These are phyloP conservation scores for Ceratocystis huliohia DNA, from an alignment of 2,329 filamentous ascomycete genomes.

Conservation along the genomic window DNA sequence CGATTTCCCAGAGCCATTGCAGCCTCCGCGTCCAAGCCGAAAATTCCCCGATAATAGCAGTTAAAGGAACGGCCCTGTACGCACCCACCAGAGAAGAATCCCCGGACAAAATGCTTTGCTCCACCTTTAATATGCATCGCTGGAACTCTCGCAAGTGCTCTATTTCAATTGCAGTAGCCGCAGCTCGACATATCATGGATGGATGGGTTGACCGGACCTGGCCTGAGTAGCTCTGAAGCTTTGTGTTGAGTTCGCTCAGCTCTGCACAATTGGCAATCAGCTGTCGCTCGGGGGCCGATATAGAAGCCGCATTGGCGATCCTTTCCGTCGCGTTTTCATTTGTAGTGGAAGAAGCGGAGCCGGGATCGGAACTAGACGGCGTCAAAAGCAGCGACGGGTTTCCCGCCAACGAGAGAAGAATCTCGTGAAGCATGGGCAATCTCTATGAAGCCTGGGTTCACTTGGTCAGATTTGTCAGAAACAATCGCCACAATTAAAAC, in stretches of 20 bases:
- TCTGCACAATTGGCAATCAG: constrained; percentile 65
- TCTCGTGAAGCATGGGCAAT: constrained; percentile 84
- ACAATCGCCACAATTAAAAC: background rate
- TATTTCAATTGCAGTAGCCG: constrained; percentile 63
- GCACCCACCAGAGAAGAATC: constrained; percentile 75
- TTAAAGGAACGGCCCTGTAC: constrained; percentile 85
- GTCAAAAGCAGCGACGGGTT: constrained; percentile 75
- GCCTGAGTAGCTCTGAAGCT: constrained; percentile 59
- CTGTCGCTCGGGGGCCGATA: constrained; percentile 70
- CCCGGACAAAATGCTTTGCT: constrained; percentile 59
- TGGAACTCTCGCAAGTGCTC: constrained; percentile 71
- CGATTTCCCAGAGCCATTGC: constrained; percentile 72
- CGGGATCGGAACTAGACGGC: constrained; percentile 27
- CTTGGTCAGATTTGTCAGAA: background rate
- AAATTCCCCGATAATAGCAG: constrained; percentile 71
- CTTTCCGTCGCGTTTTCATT: constrained; percentile 29
- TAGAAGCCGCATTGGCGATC: constrained; percentile 33
- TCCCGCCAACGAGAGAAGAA: constrained; percentile 89
- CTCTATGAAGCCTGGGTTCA: background rate
- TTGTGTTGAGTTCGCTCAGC: constrained; percentile 65
- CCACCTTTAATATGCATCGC: constrained; percentile 70
- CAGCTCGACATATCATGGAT: constrained; percentile 66
- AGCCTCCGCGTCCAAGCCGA: constrained; percentile 73
- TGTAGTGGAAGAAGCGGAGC: constrained; percentile 24
- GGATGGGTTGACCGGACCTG: constrained; percentile 19